A percentile compares a stretch with the other conserved stretches of the same genome.
Conservation (phyloP, 495 filamentous ascomycete species). For the Lophiostoma macrostomum region DNA sequence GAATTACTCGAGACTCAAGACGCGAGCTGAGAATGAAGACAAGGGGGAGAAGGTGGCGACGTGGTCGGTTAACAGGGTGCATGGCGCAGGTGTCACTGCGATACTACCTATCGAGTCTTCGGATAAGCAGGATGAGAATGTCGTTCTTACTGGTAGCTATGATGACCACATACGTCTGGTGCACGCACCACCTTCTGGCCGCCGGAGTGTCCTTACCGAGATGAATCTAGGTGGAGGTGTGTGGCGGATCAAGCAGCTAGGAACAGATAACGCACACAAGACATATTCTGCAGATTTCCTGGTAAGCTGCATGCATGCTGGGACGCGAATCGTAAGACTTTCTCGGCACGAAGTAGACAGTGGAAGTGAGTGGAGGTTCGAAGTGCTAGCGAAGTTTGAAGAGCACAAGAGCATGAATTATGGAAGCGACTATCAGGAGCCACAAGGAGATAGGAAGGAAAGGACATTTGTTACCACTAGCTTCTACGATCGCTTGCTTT, state of each 20-base stretch:
- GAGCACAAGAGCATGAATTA: constrained; percentile 97
- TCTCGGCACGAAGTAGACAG: constrained; percentile 24
- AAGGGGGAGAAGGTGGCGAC: not conserved
- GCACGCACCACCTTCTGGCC: constrained; percentile 33
- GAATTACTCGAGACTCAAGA: no score
- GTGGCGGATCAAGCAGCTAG: constrained; percentile 70
- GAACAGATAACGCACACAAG: not conserved
- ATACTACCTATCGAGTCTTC: constrained; percentile 62
- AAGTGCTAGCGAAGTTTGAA: constrained; percentile 69
- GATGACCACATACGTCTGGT: constrained; percentile 78
- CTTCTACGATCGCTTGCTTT: constrained; percentile 82
- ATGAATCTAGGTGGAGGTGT: constrained; percentile 77
- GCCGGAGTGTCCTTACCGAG: constrained; percentile 56
- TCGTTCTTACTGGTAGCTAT: constrained; percentile 86
- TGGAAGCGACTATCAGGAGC: constrained; percentile 69
- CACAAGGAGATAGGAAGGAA: constrained; percentile 12
- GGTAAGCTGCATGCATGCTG: constrained; percentile 92
- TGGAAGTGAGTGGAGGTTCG: constrained; percentile 63
- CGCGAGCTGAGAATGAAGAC: not conserved
- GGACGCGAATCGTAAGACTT: constrained; percentile 65
- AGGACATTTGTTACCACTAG: constrained; percentile 67
- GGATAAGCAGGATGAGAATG: constrained; percentile 36
- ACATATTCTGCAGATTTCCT: constrained; percentile 53
- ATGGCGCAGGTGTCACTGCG: constrained; percentile 82
- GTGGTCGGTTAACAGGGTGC: constrained; percentile 51